phyloP scores from a whole-genome alignment of 1,284 basidiomycete genomes.

The Ganoderma resinaceum region DNA sequence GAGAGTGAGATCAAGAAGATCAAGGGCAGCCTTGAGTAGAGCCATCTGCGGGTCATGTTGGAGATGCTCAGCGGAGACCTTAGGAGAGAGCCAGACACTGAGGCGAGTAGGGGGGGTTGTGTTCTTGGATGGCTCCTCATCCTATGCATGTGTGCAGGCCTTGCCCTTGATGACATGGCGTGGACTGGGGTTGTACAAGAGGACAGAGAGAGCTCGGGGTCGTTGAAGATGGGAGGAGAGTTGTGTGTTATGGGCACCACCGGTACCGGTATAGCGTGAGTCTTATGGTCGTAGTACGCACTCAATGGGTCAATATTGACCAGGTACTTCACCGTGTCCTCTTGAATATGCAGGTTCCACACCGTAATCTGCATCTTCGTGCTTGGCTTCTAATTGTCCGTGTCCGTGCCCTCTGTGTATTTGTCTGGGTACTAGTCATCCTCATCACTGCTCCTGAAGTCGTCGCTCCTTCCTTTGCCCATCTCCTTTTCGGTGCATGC shows the following conservation, averaged over 20 bases:
- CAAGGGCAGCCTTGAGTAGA: slow-evolving; percentile 51
- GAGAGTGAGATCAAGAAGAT: slow-evolving; percentile 56
- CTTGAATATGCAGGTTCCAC: too few species aligned
- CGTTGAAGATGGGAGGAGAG: neutral
- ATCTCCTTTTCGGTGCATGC: too few species aligned
- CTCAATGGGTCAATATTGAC: too few species aligned
- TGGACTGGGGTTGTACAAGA: slow-evolving; percentile 19
- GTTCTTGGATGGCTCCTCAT: slow-evolving; percentile 48
- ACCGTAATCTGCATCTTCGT: too few species aligned
- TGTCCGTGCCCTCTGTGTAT: too few species aligned
- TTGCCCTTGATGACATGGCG: slow-evolving; percentile 51
- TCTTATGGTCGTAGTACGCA: too few species aligned
- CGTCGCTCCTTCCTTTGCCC: too few species aligned
- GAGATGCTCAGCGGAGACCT: slow-evolving; percentile 34
- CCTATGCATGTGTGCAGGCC: slow-evolving; percentile 39
- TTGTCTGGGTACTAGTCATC: too few species aligned
- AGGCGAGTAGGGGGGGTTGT: slow-evolving; percentile 52
- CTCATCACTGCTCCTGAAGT: too few species aligned
- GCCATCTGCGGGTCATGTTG: slow-evolving; percentile 40
- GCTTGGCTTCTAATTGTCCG: too few species aligned
- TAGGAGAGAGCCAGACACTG: slow-evolving; percentile 34
- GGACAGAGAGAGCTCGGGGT: neutral
- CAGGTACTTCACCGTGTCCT: too few species aligned
- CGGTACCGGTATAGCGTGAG: neutral
- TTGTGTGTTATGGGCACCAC: neutral